Evolutionary conservation across 148 eudicot species (phyloP).

Genomic region (Tetragonia tetragonoides): DNA sequence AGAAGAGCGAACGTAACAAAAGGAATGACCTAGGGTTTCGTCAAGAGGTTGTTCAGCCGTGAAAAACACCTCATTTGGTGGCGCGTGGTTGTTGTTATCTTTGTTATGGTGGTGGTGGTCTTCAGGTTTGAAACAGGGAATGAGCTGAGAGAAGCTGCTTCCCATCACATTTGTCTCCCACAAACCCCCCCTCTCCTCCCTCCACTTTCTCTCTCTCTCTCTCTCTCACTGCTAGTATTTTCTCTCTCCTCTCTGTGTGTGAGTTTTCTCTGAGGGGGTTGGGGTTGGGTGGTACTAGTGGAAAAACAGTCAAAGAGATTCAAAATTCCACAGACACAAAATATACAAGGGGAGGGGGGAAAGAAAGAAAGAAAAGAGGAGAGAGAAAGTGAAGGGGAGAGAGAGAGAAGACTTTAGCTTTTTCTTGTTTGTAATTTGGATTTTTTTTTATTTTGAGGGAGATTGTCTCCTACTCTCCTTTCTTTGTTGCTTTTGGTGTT

Average conservation of each 20-base stretch:
- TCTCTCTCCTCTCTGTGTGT: not conserved
- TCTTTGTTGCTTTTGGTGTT: not conserved
- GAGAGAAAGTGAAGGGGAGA: not conserved
- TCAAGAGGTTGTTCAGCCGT: conserved; percentile 12
- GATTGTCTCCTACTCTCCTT: not conserved
- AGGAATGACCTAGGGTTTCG: conserved; percentile 97
- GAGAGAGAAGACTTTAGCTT: not conserved
- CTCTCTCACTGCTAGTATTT: not conserved
- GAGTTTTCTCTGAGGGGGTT: not conserved
- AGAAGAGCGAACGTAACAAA: conserved; percentile 89
- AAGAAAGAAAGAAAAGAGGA: not conserved
- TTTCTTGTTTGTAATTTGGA: not conserved
- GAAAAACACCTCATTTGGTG: not conserved
- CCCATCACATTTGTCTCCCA: conserved; percentile 24
- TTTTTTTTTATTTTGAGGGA: not conserved
- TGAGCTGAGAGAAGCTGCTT: conserved; percentile 14
- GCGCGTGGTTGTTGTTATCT: not conserved
- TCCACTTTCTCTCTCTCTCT: conserved; percentile 1
- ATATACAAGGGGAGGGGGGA: not conserved
- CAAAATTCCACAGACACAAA: conserved; percentile 1
- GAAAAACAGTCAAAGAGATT: conserved; percentile 17
- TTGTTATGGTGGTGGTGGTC: not conserved
- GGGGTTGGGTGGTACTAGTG: not conserved
- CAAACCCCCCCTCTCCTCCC: conserved; percentile 6
- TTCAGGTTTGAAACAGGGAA: conserved; percentile 13